A percentile compares a stretch with the other conserved stretches of the same genome.
These are phyloP conservation scores for Lindgomyces ingoldianus DNA, from an alignment of 495 filamentous ascomycete genomes.

Conservation along the genomic window DNA sequence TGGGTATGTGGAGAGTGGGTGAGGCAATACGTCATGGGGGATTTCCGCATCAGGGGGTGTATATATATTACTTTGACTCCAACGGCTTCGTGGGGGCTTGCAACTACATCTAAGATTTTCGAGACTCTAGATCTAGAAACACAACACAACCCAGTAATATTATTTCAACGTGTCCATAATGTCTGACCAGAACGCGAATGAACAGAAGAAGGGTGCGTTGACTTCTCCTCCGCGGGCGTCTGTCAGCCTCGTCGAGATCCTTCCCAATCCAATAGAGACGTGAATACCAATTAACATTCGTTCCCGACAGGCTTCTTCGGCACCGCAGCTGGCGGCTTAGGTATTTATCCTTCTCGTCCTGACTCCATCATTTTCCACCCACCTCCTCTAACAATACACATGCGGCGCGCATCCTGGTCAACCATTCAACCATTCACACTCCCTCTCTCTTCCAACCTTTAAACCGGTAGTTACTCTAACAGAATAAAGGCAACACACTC, in stretches of 20 bases:
- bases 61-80: neutral
- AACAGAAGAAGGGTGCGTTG: conserved; percentile 30
- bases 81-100: no score
- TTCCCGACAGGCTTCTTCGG: conserved; percentile 29
- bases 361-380: no score
- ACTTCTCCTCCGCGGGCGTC: no score
- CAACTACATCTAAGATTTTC: no score
- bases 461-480: neutral
- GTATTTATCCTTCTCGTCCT: no score
- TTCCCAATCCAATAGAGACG: neutral
- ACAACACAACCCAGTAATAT: no score
- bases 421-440: neutral
- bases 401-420: no score
- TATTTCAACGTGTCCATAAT: neutral
- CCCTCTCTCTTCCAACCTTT: neutral
- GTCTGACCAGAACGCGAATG: conserved; percentile 19
- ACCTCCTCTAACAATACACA: no score
- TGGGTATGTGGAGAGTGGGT: neutral
- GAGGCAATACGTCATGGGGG: neutral
- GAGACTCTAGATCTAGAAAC: no score
- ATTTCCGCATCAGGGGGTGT: neutral
- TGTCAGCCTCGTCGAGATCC: neutral
- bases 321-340: conserved; percentile 30
- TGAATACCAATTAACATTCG: neutral
- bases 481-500: conserved; percentile 50